Conservation (phyloP, 768 basidiomycete species). For the Naganishia randhawae region DNA sequence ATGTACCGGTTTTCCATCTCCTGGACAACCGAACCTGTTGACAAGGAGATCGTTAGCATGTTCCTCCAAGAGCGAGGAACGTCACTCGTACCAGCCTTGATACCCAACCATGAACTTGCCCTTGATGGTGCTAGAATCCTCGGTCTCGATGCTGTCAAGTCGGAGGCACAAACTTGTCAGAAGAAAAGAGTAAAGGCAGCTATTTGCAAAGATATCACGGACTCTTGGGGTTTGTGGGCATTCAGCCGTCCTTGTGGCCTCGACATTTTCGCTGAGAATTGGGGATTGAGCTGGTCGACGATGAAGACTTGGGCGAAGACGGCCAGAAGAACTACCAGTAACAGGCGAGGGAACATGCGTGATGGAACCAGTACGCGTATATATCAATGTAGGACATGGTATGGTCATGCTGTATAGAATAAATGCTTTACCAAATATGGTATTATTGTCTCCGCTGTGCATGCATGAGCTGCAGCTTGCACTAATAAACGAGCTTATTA, state of each 20-base stretch:
- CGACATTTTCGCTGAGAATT: neutral
- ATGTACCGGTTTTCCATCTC: conserved; percentile 65
- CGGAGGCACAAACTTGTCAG: neutral
- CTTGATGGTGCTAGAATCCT: conserved; percentile 69
- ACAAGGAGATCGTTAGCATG: neutral
- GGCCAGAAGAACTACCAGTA: conserved; percentile 3
- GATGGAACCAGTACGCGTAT: too few relatives aligned
- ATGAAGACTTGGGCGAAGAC: conserved; percentile 7
- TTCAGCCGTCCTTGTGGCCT: neutral
- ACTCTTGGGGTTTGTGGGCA: neutral
- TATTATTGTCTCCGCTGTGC: neutral
- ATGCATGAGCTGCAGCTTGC: too few relatives aligned
- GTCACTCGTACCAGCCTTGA: conserved; percentile 71
- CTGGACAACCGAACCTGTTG: conserved; percentile 66
- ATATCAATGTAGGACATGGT: too few relatives aligned
- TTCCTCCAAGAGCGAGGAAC: neutral
- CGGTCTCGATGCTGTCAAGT: neutral
- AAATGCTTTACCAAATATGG: neutral
- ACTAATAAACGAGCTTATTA: too few relatives aligned
- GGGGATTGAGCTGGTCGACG: conserved; percentile 9
- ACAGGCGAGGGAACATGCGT: neutral
- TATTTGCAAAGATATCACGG: neutral
- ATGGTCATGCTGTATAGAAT: neutral
- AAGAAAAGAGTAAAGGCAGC: neutral
- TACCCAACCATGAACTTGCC: conserved; percentile 81